These are phyloP conservation scores for Candida hispaniensis DNA, from an alignment of 805 yeast species.

Conservation along the genomic window DNA sequence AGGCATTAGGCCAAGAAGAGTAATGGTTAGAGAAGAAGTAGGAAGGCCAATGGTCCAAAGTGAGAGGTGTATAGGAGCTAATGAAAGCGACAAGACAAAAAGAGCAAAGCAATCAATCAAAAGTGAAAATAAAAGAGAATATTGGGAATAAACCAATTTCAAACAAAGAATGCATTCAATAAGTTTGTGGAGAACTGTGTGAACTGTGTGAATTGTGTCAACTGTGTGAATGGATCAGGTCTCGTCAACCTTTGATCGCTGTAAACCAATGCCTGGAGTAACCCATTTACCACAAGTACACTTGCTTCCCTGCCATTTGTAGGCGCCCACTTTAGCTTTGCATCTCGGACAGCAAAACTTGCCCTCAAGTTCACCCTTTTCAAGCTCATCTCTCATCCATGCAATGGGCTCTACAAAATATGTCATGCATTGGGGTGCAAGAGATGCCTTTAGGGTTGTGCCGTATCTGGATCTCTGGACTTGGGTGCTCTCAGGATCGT, in stretches of 20 bases:
- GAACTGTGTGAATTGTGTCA: too few relatives aligned
- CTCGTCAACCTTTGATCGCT: constrained; percentile 70
- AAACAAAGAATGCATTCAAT: too few relatives aligned
- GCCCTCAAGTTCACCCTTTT: constrained; percentile 72
- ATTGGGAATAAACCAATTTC: too few relatives aligned
- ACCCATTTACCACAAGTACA: constrained; percentile 96
- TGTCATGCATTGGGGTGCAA: constrained; percentile 53
- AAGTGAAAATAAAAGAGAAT: too few relatives aligned
- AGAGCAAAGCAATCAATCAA: too few relatives aligned
- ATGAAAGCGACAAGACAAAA: too few relatives aligned
- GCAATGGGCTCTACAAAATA: constrained; percentile 76
- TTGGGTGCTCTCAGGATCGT: constrained; percentile 43
- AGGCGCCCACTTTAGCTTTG: constrained; percentile 75
- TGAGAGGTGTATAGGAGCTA: too few relatives aligned
- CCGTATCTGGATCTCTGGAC: constrained; percentile 18
- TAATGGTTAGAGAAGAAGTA: too few relatives aligned
- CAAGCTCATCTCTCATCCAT: constrained; percentile 85
- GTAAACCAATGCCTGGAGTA: constrained; percentile 79
- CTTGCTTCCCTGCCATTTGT: constrained; percentile 87
- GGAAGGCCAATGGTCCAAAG: too few relatives aligned
- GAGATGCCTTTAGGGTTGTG: constrained; percentile 18
- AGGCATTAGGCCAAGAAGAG: too few relatives aligned
- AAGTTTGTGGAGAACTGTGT: too few relatives aligned
- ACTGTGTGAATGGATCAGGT: too few relatives aligned
- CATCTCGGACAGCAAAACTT: constrained; percentile 80